A percentile compares a stretch with the other conserved stretches of the same genome.
Conservation (phyloP, 108 stramenopile genomes). For the Cyclotella atomus region DNA sequence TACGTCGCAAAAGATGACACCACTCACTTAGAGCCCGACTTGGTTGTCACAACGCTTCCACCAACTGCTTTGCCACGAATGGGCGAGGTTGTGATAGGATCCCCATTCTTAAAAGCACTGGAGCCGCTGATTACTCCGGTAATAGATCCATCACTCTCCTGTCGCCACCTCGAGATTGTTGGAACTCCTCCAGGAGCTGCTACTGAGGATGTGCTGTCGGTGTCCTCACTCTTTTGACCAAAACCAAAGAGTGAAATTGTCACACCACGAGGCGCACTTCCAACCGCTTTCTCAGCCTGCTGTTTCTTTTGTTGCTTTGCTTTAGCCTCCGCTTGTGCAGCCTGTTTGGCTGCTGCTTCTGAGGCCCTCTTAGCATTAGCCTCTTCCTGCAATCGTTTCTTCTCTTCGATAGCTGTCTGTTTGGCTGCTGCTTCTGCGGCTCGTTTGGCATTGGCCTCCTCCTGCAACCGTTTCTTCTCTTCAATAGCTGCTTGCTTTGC, state of each 20-base stretch:
- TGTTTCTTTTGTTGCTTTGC: conserved; percentile 10
- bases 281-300: conserved; percentile 29
- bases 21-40: conserved; percentile 42
- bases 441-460: neutral
- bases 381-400: too few relatives aligned
- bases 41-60: conserved; percentile 39
- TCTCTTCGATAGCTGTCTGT: neutral
- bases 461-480: conserved; percentile 10
- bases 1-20: neutral
- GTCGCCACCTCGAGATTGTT: conserved; percentile 57
- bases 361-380: neutral
- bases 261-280: conserved; percentile 27
- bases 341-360: neutral
- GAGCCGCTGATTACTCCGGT: conserved; percentile 47
- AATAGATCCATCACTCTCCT: conserved; percentile 63
- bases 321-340: neutral
- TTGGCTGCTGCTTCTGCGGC: neutral
- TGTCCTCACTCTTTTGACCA: conserved; percentile 16
- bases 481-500: conserved; percentile 8
- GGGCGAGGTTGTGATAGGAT: conserved; percentile 52
- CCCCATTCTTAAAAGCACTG: conserved; percentile 43
- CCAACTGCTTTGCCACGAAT: conserved; percentile 40
- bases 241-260: conserved; percentile 47
- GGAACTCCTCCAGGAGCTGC: conserved; percentile 40
- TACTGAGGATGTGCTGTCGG: conserved; percentile 2